Conservation (phyloP, 208 protist genomes). For the Crithidia brevicula region DNA sequence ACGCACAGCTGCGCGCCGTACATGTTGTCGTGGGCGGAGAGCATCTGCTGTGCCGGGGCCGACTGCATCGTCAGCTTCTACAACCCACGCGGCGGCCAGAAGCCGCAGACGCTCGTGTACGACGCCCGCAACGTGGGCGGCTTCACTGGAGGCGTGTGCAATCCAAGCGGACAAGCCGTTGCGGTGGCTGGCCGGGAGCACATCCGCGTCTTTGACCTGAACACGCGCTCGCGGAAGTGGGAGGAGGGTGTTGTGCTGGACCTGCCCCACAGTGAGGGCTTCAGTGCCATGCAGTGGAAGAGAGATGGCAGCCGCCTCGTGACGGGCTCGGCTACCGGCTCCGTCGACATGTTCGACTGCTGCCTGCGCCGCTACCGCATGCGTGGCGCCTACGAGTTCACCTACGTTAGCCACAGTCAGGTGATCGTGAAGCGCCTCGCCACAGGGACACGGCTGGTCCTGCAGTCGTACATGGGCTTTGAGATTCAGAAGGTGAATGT, state of each 20-base stretch:
- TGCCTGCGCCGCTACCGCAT: slow-evolving; percentile 95
- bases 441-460: slow-evolving; percentile 89
- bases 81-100: slow-evolving; percentile 84
- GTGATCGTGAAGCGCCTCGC: slow-evolving; percentile 96
- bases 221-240: slow-evolving; percentile 91
- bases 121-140: slow-evolving; percentile 85
- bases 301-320: slow-evolving; percentile 94
- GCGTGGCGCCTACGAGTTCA: slow-evolving; percentile 97
- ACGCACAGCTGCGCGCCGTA: slow-evolving; percentile 90
- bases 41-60: slow-evolving; percentile 89
- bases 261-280: slow-evolving; percentile 93
- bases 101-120: slow-evolving; percentile 91
- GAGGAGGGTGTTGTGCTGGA: slow-evolving; percentile 86
- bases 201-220: slow-evolving; percentile 95
- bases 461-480: slow-evolving; percentile 95
- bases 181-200: slow-evolving; percentile 90
- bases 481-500: slow-evolving; percentile 97
- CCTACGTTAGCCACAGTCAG: slow-evolving; percentile 96
- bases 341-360: slow-evolving; percentile 96
- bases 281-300: slow-evolving; percentile 94
- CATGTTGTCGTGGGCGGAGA: slow-evolving; percentile 94
- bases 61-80: slow-evolving; percentile 95
- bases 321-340: slow-evolving; percentile 92
- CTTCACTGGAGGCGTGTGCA: slow-evolving; percentile 91
- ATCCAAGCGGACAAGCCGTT: slow-evolving; percentile 94